Conservation (phyloP, 495 filamentous ascomycete species). For the Parachaetomium inaequale region DNA sequence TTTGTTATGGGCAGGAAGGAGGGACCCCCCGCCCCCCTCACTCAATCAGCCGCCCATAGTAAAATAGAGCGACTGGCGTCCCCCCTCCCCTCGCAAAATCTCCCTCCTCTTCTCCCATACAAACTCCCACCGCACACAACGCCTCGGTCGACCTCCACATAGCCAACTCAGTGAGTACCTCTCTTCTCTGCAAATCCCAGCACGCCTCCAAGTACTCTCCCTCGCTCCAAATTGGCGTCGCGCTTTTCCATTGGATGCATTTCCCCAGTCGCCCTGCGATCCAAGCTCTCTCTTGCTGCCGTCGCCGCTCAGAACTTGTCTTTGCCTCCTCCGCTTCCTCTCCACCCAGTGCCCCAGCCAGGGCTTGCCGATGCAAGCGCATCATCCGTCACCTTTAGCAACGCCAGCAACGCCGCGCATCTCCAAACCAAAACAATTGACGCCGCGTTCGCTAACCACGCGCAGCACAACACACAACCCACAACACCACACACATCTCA, state of each 20-base stretch:
- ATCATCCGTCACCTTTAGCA: not conserved
- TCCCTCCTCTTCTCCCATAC: constrained; percentile 50
- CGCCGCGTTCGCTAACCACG: constrained; percentile 4
- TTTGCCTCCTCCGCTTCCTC: constrained; percentile 6
- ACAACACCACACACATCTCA: not conserved
- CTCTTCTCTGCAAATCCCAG: constrained; percentile 16
- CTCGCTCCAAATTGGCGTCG: constrained; percentile 5
- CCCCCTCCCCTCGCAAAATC: constrained; percentile 54
- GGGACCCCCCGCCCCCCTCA: constrained; percentile 34
- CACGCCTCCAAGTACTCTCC: constrained; percentile 29
- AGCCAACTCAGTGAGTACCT: constrained; percentile 29
- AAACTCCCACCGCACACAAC: constrained; percentile 36
- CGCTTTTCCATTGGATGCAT: constrained; percentile 13
- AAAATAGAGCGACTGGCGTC: constrained; percentile 54
- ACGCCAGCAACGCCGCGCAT: constrained; percentile 12
- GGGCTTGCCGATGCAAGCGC: too few species aligned
- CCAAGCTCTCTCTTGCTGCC: constrained; percentile 9
- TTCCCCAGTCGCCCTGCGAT: not conserved
- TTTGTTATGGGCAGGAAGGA: constrained; percentile 43
- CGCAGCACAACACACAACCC: constrained; percentile 24
- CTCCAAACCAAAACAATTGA: constrained; percentile 14
- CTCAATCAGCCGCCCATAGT: constrained; percentile 58
- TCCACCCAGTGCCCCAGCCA: too few species aligned
- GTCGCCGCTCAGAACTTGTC: constrained; percentile 14
- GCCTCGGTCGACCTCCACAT: constrained; percentile 27